Evolutionary conservation across 169 alveolate species (phyloP).

Genomic region (Eimeria zaria): DNA sequence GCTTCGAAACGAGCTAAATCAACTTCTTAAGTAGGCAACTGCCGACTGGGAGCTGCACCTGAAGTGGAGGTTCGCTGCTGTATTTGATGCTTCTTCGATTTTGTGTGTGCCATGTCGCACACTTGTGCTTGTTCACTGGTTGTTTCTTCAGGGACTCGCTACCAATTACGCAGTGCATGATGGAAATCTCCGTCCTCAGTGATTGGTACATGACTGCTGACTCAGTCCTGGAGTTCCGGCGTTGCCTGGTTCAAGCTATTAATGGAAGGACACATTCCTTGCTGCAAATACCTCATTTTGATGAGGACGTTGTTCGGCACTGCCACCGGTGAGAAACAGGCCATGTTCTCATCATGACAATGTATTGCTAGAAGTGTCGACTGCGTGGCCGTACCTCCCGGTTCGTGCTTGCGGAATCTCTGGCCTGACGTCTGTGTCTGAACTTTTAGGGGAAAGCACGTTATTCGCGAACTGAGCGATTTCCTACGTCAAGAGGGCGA

Average conservation of each 20-base stretch:
- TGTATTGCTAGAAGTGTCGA: neutral
- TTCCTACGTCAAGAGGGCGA: conserved; percentile 91
- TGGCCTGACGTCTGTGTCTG: neutral
- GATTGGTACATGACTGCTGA: conserved; percentile 92
- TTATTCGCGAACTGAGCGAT: conserved; percentile 91
- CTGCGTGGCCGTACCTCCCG: neutral
- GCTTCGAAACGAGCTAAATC: conserved; percentile 87
- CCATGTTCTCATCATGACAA: neutral
- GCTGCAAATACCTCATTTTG: conserved; percentile 95
- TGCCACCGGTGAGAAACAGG: conserved; percentile 69
- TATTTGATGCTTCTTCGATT: neutral
- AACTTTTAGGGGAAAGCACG: conserved; percentile 91
- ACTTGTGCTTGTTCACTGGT: neutral
- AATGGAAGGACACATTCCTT: conserved; percentile 91
- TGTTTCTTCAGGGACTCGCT: conserved; percentile 89
- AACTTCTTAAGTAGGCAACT: conserved; percentile 82
- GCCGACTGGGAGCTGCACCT: neutral
- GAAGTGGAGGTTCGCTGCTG: neutral
- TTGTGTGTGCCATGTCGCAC: neutral
- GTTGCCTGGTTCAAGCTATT: conserved; percentile 94
- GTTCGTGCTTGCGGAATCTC: neutral
- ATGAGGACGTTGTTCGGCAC: conserved; percentile 87
- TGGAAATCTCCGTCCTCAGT: conserved; percentile 92
- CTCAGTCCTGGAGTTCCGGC: conserved; percentile 93
- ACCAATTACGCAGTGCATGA: conserved; percentile 94